These are phyloP conservation scores for Penicillium verrucosum DNA, from an alignment of 2,329 filamentous ascomycete genomes.

Conservation along the genomic window DNA sequence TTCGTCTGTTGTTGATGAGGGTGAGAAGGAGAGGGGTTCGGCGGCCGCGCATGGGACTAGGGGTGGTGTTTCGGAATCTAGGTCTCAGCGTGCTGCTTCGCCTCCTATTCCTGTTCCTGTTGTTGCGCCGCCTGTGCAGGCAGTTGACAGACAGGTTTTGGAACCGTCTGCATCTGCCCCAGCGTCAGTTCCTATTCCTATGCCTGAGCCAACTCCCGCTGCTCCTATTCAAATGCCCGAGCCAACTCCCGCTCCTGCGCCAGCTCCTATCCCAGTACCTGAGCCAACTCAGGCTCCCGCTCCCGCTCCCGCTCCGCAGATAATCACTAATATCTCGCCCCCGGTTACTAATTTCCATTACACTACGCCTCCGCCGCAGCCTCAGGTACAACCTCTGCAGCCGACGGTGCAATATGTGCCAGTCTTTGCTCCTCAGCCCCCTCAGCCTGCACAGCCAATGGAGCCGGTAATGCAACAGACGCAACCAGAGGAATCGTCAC, in stretches of 20 bases:
- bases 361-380: constrained; percentile 36
- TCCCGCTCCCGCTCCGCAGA: constrained; percentile 2
- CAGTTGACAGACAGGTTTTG: background rate
- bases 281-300: background rate
- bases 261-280: background rate
- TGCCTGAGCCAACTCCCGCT: background rate
- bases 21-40: constrained; percentile 15
- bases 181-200: background rate
- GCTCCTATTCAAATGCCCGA: background rate
- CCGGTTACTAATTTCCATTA: constrained; percentile 14
- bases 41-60: background rate
- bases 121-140: background rate
- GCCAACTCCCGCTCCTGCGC: background rate
- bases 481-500: background rate
- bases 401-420: constrained; percentile 49
- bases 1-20: constrained; percentile 7
- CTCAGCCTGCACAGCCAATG: constrained; percentile 46
- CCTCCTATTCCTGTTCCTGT: constrained; percentile 6
- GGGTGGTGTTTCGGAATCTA: background rate
- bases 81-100: background rate
- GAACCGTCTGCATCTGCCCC: background rate
- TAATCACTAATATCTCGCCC: constrained; percentile 13
- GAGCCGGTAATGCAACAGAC: background rate
- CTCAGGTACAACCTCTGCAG: background rate
- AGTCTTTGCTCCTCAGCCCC: constrained; percentile 58